Evolutionary conservation across 768 basidiomycete genomes (phyloP), one percentile per base, ranked within the genome.

Genomic region (Butyriboletus loyo): DNA sequence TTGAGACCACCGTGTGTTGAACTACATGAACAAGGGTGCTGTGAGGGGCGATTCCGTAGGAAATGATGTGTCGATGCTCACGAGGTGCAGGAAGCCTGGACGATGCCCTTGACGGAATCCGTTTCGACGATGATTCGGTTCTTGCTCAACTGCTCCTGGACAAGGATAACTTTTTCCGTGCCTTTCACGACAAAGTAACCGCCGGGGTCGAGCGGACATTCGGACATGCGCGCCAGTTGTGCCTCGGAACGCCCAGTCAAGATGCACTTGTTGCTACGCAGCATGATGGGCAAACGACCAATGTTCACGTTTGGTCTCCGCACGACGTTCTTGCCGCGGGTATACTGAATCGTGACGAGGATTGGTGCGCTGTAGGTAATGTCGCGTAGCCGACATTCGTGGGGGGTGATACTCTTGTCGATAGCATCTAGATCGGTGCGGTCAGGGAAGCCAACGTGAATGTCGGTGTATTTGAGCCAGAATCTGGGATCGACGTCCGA

Each of bases 171-270:
- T 73, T 98, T 99, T 73, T 99, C 96, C 38, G 96, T 99, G 34
- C 96, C 96, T 72, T 95, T 98, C 46, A 99, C 97, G 53, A 99
- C 88, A 70, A 99, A 99, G 68, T 98, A 98, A 4, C 97, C 97
- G n/a, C 97, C 97, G 11, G 97, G 96, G 73, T 99, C 97, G 53
- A 98, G 78, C 4, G 97, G 97, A 69, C 97, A 99, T 71, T 99
- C 97, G 11, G 82, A 85, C 92, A 98, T 95, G 35, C 83, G 78
- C n/a, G 97, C 97, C 22, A 98, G 77, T 59, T 95, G 84, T 14
- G 82, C 79, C 49, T 92, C 88, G 24, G 73, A 83, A 60, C 82
- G 82, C 4, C 85, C 87, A 17, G 87, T 87, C 60, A 99, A 73
- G 37, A 92, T 86, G 70, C 97, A 99, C 70, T 97, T 92, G 77